A percentile compares a stretch with the other conserved stretches of the same genome.
Evolutionary conservation across 1,139 yeast species (phyloP).

Genomic region (Meyerozyma guilliermondii): DNA sequence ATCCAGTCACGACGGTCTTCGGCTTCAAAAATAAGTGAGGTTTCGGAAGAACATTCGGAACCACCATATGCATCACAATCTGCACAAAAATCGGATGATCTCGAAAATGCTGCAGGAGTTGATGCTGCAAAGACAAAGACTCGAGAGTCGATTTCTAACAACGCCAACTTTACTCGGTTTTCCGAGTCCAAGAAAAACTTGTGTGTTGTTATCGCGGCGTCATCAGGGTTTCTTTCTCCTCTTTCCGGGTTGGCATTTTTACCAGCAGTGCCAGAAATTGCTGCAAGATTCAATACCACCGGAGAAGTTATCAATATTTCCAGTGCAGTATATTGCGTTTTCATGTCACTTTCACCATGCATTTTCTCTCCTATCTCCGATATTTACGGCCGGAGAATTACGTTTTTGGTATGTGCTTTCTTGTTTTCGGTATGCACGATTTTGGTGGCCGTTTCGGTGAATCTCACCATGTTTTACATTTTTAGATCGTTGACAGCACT

Average conservation of each 20-base stretch:
- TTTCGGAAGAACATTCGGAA: conserved; percentile 1
- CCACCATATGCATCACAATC: not conserved
- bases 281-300: conserved; percentile 38
- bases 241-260: conserved; percentile 37
- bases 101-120: not conserved
- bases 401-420: conserved; percentile 32
- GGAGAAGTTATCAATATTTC: conserved; percentile 42
- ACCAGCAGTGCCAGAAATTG: conserved; percentile 48
- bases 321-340: conserved; percentile 43
- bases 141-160: conserved; percentile 5
- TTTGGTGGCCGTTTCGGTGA: conserved; percentile 40
- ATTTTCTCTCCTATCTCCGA: conserved; percentile 44
- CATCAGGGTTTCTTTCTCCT: conserved; percentile 37
- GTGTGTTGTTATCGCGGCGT: conserved; percentile 13
- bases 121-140: not conserved
- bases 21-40: conserved; percentile 1
- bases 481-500: conserved; percentile 43
- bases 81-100: not conserved
- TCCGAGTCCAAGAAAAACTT: conserved; percentile 8
- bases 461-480: conserved; percentile 46
- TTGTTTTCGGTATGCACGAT: conserved; percentile 28
- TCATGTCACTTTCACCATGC: conserved; percentile 49
- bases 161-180: conserved; percentile 8
- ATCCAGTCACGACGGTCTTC: conserved; percentile 13
- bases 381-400: conserved; percentile 43